Base-by-base conservation (phyloP, 352 stramenopile genomes). In the Phytophthora vignae region DNA sequence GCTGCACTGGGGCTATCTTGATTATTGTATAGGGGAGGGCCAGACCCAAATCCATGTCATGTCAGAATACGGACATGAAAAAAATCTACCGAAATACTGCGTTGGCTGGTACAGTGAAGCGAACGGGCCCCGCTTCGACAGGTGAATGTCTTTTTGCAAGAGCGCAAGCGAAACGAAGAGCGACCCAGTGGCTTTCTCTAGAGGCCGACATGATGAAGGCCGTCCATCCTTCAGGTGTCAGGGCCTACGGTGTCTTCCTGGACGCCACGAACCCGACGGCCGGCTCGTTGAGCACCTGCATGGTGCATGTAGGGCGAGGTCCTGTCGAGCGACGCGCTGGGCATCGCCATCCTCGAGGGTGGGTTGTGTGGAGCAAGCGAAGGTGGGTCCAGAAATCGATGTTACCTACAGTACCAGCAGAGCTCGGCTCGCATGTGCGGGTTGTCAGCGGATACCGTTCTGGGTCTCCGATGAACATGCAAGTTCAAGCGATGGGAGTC, bases 151-250 rank as follows among this genome's bases (percentile, higher is more conserved):
- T 87, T 84, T 38, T 87, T 29, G 2, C 25, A 29, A 29, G 25
- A 29, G 25, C 25, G 4, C 25, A 29, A 29, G 25, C 25, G 25
- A 29, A 29, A 29, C 25, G 25, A 29, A 29, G 25, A 29, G 25
- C 25, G 25, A 29, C 25, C 25, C 25, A 29, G 25, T 29, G 25
- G 25, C 2, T 29, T 82, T 3, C 71, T 77, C 14, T 29, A 29
- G 25, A 29, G 25, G 4, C 25, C 25, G 67, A 84, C 15, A 89
- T 82, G 72, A 90, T 89, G 71, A 90, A 90, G 40, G 69, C 88
- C 22, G 68, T 79, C 54, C 88, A 7, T 33, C 29, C 29, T 33
- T 33, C 29, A 4, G 38, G 62, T 2, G 53, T 58, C 57, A 81
- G 73, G 53, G 42, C 58, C 1, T 78, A 68, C 25, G 46, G 46